Percentiles rank a stretch among this genome's conserved stretches.
Conservation (phyloP, 768 basidiomycete genomes). For the Podaxis sp. region DNA sequence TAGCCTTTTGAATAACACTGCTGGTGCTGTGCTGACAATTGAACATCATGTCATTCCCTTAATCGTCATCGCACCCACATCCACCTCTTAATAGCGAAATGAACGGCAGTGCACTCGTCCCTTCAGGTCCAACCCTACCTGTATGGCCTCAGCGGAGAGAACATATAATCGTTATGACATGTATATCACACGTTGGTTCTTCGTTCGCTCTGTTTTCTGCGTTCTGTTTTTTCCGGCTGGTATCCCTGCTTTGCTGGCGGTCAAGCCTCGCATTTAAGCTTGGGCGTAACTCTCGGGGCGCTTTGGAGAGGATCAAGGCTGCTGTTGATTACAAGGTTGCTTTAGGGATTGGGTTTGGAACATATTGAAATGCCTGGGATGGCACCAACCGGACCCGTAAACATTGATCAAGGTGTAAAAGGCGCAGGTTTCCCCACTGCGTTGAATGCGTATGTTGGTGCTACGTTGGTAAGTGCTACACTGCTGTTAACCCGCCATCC, state of each 20-base stretch:
- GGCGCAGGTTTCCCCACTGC: conserved; percentile 14
- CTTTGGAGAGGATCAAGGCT: no score
- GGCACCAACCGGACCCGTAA: neutral
- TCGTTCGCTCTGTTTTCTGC: neutral
- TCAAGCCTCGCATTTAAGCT: neutral
- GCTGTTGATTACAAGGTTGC: no score
- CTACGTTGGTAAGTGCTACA: conserved; percentile 17
- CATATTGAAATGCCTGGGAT: neutral
- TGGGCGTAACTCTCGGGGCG: no score
- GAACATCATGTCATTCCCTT: no score
- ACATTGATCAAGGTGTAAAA: neutral
- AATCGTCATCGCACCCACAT: no score
- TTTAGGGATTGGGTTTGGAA: no score
- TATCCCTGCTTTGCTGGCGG: neutral
- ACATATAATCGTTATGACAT: neutral
- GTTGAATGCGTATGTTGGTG: conserved; percentile 21
- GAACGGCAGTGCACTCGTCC: no score
- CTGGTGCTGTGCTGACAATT: no score
- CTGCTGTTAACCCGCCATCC: neutral
- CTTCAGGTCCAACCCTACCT: neutral
- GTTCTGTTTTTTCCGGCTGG: neutral
- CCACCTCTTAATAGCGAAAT: no score
- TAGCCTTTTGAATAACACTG: no score
- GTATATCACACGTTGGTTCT: neutral
- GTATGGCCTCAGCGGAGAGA: neutral